These are phyloP conservation scores for Diplodia intermedia DNA, from an alignment of 2,329 filamentous ascomycete genomes.

Conservation along the genomic window DNA sequence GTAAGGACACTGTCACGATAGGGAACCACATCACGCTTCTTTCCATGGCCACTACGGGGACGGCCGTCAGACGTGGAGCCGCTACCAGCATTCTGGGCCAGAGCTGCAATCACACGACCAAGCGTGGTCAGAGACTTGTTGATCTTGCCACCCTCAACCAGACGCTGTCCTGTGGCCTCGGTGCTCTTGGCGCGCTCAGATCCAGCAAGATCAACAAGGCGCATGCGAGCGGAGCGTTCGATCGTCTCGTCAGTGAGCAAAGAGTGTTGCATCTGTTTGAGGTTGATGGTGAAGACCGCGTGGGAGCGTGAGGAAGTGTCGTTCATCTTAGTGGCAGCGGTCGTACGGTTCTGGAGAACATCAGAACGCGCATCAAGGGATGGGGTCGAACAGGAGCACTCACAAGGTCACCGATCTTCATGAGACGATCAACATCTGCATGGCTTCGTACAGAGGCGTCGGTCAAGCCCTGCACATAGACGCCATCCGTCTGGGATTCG, in stretches of 20 bases:
- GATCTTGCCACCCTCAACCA: slow-evolving; percentile 96
- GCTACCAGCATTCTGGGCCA: slow-evolving; percentile 56
- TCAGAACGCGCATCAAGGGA: slow-evolving; percentile 31
- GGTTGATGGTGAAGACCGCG: slow-evolving; percentile 95
- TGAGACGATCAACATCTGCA: slow-evolving; percentile 84
- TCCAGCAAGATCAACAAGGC: slow-evolving; percentile 91
- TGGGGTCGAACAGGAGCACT: slow-evolving; percentile 16
- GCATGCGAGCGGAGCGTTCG: slow-evolving; percentile 90
- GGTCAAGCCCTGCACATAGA: slow-evolving; percentile 95
- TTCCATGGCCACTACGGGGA: slow-evolving; percentile 48
- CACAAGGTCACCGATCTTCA: slow-evolving; percentile 81
- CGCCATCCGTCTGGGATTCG: slow-evolving; percentile 91
- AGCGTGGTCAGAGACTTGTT: slow-evolving; percentile 98
- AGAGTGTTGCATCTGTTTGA: slow-evolving; percentile 98
- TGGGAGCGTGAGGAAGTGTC: slow-evolving; percentile 96
- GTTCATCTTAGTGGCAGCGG: slow-evolving; percentile 98
- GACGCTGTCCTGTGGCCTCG: slow-evolving; percentile 87
- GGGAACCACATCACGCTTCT: slow-evolving; percentile 74
- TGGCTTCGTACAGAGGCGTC: slow-evolving; percentile 91
- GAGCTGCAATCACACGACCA: slow-evolving; percentile 91
- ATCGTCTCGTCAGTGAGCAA: slow-evolving; percentile 98
- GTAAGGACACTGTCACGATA: slow-evolving; percentile 87
- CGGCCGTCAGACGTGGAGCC: slow-evolving; percentile 61
- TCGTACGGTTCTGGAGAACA: slow-evolving; percentile 70
- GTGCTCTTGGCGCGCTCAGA: slow-evolving; percentile 95